Base-by-base conservation (phyloP, 345 rosid species). In the Kernera saxatilis region DNA sequence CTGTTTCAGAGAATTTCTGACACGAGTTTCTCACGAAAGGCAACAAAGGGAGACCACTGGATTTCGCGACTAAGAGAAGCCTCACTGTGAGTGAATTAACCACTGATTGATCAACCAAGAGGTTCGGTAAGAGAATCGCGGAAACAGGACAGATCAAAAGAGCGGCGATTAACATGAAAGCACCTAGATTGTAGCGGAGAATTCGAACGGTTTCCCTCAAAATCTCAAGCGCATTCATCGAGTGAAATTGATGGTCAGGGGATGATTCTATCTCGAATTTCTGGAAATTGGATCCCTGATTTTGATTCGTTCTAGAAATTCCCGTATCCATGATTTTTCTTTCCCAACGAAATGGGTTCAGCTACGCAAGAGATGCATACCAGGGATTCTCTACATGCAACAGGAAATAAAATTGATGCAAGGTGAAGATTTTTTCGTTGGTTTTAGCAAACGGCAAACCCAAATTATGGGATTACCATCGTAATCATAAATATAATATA, bases 171-270 rank as follows among this genome's bases (percentile, higher is more conserved):
- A 79, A 36, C 87, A 87, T 72, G 85, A 93, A 93, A 40, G 84
- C 82, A 2, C 73, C 70, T 1, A 79, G 76, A 74, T 91, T 93
- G 32, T 76, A 91, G 39, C 96, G 89, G 15, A 93, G 90, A 54
- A 93, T 89, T 60, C 96, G 78, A 33, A 89, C 85, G 7, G 97
- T 86, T 81, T 93, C 97, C 63, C 94, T 84, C 77, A 93, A 70
- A 75, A 93, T 93, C 84, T 91, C 97, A 63, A 87, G 65, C 3
- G 97, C 97, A 48, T 81, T 89, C 94, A 84, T 82, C 32, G 96
- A 80, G 71, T 76, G 87, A 63, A 85, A 79, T 41, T 77, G 83
- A 6, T 78, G 74, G 27, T 74, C 26, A 46, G 49, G 26, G 15
- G 74, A 39, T 23, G 81, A 15, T 32, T 83, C 88, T 15, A 77